Evolutionary conservation across 768 basidiomycete genomes (phyloP).

Genomic region (Tricholoma matsutake): DNA sequence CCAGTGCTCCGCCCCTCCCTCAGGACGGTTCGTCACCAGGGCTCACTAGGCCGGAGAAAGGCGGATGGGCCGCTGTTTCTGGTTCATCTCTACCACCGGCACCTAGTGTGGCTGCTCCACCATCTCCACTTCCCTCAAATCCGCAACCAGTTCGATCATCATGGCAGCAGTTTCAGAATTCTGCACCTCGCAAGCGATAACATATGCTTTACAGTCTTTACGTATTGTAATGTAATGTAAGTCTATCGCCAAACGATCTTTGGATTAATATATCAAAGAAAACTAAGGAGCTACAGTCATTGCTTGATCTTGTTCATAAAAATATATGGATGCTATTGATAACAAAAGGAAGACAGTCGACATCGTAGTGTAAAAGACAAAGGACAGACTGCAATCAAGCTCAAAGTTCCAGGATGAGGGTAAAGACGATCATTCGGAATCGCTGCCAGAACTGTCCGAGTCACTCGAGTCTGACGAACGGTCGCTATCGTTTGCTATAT

Average conservation of each 20-base stretch:
- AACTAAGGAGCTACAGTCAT: slow-evolving; percentile 54
- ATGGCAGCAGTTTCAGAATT: slow-evolving; percentile 60
- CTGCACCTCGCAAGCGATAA: slow-evolving; percentile 27
- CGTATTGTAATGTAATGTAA: neutral
- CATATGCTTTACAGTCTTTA: neutral
- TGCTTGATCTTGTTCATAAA: slow-evolving; percentile 33
- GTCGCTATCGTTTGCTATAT: slow-evolving; percentile 57
- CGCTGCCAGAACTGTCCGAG: slow-evolving; percentile 78
- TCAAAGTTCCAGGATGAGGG: slow-evolving; percentile 9
- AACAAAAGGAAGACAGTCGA: slow-evolving; percentile 8
- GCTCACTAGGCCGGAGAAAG: neutral
- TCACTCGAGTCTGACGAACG: slow-evolving; percentile 79
- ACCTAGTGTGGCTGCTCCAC: slow-evolving; percentile 9
- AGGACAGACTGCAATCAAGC: slow-evolving; percentile 4
- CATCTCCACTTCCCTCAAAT: slow-evolving; percentile 17
- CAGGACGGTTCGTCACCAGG: neutral
- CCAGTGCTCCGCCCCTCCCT: slow-evolving; percentile 6
- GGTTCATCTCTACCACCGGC: neutral
- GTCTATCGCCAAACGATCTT: slow-evolving; percentile 5
- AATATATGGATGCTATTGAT: slow-evolving; percentile 24
- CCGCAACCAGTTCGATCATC: slow-evolving; percentile 39
- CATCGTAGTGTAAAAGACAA: slow-evolving; percentile 6
- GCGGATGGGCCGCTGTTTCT: neutral
- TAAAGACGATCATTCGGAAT: slow-evolving; percentile 61
- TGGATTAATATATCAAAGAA: slow-evolving; percentile 16